Percentiles rank a stretch among this genome's conserved stretches.
Evolutionary conservation across 2,329 filamentous ascomycete species (phyloP).

Genomic region (Akanthomyces uredinophilus): DNA sequence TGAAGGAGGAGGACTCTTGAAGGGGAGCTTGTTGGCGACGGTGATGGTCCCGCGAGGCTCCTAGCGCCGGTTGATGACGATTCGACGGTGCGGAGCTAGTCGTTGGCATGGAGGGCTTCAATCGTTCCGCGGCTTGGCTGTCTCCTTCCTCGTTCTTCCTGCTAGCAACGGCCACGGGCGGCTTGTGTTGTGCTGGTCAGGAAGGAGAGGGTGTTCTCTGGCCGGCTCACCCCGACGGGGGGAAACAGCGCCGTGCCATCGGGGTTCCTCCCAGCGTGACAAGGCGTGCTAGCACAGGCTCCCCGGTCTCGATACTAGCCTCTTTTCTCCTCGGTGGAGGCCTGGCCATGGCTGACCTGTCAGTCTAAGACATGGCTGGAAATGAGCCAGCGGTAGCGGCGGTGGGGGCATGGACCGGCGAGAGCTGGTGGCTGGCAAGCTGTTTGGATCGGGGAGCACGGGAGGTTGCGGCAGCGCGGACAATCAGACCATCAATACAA

Average conservation of each 20-base stretch:
- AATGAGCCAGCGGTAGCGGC: background rate
- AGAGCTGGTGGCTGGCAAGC: too few relatives aligned
- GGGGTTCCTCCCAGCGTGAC: background rate
- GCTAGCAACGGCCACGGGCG: background rate
- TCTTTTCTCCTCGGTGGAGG: slow-evolving; percentile 1
- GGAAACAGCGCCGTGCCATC: background rate
- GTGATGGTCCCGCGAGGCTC: background rate
- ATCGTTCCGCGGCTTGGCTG: background rate
- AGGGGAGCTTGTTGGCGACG: background rate
- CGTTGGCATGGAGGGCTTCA: background rate
- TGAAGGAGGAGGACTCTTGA: background rate
- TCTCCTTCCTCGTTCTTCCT: background rate
- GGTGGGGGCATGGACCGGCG: background rate
- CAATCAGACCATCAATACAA: background rate
- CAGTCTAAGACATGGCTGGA: slow-evolving; percentile 9
- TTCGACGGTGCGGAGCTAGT: background rate
- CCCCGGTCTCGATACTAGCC: background rate
- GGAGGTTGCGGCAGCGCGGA: background rate
- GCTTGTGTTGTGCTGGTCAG: background rate
- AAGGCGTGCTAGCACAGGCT: background rate
- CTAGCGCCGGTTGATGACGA: background rate
- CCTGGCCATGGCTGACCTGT: slow-evolving; percentile 1
- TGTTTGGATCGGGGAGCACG: background rate
- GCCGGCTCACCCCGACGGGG: too few relatives aligned
- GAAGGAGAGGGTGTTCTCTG: background rate